phyloP scores from a whole-genome alignment of 1,284 basidiomycete genomes.

The Tilletia caries region DNA sequence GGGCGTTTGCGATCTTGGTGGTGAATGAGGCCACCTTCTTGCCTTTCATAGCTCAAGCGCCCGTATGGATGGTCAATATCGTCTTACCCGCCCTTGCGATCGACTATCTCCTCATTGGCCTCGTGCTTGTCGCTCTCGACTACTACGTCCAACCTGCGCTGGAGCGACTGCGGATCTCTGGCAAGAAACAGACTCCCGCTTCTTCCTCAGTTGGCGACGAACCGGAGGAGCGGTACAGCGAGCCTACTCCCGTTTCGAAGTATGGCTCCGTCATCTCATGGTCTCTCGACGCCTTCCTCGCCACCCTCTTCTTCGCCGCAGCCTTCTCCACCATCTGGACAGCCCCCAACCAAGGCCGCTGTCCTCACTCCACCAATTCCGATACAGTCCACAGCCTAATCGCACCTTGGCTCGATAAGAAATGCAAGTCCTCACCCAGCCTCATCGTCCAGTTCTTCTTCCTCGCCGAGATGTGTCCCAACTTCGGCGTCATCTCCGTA shows the following conservation, averaged over 20 bases:
- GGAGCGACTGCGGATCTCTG: neutral
- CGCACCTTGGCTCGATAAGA: neutral
- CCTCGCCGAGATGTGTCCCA: conserved; percentile 1
- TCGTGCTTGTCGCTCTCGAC: conserved; percentile 24
- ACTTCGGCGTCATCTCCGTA: conserved; percentile 28
- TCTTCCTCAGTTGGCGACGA: neutral
- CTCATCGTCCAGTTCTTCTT: conserved; percentile 1
- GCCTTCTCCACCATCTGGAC: conserved; percentile 38
- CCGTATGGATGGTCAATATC: conserved; percentile 27
- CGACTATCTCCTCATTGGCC: conserved; percentile 31
- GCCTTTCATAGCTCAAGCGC: conserved; percentile 10
- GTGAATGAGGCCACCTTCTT: conserved; percentile 26
- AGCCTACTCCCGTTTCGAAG: neutral
- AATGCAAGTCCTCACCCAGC: neutral
- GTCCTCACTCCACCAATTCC: conserved; percentile 8
- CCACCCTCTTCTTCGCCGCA: conserved; percentile 22
- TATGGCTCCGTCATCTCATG: conserved; percentile 17
- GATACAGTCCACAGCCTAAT: neutral
- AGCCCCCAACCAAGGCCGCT: conserved; percentile 24
- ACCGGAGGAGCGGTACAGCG: neutral
- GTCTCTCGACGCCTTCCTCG: conserved; percentile 23
- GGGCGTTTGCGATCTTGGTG: conserved; percentile 26
- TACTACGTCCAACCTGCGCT: conserved; percentile 17
- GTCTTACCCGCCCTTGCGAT: conserved; percentile 34
- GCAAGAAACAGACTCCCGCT: neutral